Percentiles rank a stretch among this genome's conserved stretches.
Evolutionary conservation across 2,329 filamentous ascomycete genomes (phyloP).

Genomic region (Drechslera avenae): DNA sequence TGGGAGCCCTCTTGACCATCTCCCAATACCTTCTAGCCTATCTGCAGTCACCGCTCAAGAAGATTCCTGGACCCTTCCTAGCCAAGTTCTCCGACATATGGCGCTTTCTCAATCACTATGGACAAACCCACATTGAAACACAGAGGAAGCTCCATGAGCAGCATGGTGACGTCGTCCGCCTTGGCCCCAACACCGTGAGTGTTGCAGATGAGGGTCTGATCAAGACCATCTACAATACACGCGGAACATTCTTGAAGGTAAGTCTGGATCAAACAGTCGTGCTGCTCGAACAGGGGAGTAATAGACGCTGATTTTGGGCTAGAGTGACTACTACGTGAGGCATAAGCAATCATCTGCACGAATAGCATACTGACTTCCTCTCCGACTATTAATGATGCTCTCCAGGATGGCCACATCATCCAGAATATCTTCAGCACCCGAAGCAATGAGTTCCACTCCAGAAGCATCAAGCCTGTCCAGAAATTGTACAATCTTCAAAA

Average conservation of each 20-base stretch:
- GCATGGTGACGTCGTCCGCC: conserved; percentile 36
- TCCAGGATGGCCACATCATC: conserved; percentile 37
- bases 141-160: conserved; percentile 37
- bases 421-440: conserved; percentile 42
- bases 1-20: conserved; percentile 21
- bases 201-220: conserved; percentile 36
- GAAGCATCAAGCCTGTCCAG: conserved; percentile 33
- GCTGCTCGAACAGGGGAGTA: neutral
- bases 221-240: conserved; percentile 42
- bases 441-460: conserved; percentile 37
- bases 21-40: conserved; percentile 31
- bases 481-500: conserved; percentile 37
- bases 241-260: conserved; percentile 41
- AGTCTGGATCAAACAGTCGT: neutral
- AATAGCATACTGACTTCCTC: neutral
- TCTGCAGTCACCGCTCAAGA: conserved; percentile 37
- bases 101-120: conserved; percentile 38
- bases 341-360: neutral
- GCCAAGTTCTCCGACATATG: conserved; percentile 43
- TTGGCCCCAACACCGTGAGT: conserved; percentile 40
- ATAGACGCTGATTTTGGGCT: neutral
- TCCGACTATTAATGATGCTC: conserved; percentile 37
- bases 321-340: conserved; percentile 39
- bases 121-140: conserved; percentile 38
- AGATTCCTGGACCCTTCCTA: conserved; percentile 40